Evolutionary conservation across 768 basidiomycete species (phyloP).

Genomic region (Tylopilus subfusipes): DNA sequence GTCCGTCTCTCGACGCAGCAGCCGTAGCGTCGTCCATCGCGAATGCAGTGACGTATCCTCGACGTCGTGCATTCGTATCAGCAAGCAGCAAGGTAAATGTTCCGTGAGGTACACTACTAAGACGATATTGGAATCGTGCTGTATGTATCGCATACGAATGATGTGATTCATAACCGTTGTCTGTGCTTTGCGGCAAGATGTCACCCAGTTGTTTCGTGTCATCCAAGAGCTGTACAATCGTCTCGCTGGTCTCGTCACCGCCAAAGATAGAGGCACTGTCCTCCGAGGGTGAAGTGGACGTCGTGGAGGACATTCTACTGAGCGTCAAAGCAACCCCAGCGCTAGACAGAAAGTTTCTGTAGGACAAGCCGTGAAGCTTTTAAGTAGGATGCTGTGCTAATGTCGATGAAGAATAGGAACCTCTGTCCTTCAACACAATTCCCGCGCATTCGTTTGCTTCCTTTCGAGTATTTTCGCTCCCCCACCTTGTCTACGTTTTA

Average conservation of each 20-base stretch:
- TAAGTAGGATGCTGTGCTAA: too few species aligned
- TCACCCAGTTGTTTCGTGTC: background rate
- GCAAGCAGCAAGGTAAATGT: background rate
- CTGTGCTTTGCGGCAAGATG: background rate
- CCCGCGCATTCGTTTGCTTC: too few species aligned
- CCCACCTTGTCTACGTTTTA: too few species aligned
- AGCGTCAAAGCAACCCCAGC: constrained; percentile 8
- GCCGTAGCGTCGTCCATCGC: constrained; percentile 23
- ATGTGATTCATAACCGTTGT: background rate
- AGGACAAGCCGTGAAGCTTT: too few species aligned
- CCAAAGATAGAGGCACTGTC: constrained; percentile 15
- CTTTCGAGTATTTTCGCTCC: too few species aligned
- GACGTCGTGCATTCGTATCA: background rate
- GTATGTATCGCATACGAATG: background rate
- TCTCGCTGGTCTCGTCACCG: too few species aligned
- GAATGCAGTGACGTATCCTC: background rate
- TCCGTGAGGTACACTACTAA: background rate
- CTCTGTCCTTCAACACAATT: too few species aligned
- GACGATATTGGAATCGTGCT: background rate
- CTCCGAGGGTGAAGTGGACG: constrained; percentile 39
- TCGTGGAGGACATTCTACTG: constrained; percentile 31
- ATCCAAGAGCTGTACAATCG: too few species aligned
- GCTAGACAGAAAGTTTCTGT: too few species aligned
- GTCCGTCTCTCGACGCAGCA: constrained; percentile 9
- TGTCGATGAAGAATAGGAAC: too few species aligned